Evolutionary conservation across 2,329 filamentous ascomycete genomes (phyloP), one percentile per base, ranked within the genome.

Genomic region (Xylaria arbuscula): DNA sequence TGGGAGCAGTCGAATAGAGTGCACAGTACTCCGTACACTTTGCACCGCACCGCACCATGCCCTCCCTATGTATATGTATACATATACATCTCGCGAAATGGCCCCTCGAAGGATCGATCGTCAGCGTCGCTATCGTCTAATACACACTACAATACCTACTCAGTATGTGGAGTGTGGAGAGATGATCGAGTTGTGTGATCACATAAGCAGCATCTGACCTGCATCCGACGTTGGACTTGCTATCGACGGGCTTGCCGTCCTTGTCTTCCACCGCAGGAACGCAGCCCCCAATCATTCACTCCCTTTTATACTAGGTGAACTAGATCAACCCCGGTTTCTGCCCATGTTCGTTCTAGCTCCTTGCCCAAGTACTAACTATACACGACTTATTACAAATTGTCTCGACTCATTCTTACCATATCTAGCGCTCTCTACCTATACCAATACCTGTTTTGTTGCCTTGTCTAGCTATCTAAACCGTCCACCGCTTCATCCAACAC

Each of bases 201-300:
- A 55, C 54, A 60, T 59, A 59, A 56, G 40, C 28, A 63, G 47
- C 38, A 60, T 66, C 55, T 59, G 58, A 69, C 67, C n/a, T 62
- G 62, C 58, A 24, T 56, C 32, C 22, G n/a, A 28, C 10, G 62
- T 48, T 45, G 53, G 45, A 13, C 54, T 32, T 42, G 32, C 22
- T 40, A 34, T 38, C 32, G 11, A 28, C 60, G 38, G 42, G 53
- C 61, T 64, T 50, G 11, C 36, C 13, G 61, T 55, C 17, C 15
- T 17, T 34, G 24, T 17, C 50, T 15, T 34, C 28, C 15, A 32
- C 24, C 47, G 36, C 36, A 36, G 60, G 38, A 55, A 55, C 48
- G 59, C 13, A 40, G 22, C 65, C 47, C 54, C 55, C 34, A 34
- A 63, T 38, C 59, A 13, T n/a, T 54, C 38, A 28, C 28, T 28